A percentile compares a stretch with the other conserved stretches of the same genome.
Conservation (phyloP, 2,329 filamentous ascomycete species). For the Thelonectria rubi region DNA sequence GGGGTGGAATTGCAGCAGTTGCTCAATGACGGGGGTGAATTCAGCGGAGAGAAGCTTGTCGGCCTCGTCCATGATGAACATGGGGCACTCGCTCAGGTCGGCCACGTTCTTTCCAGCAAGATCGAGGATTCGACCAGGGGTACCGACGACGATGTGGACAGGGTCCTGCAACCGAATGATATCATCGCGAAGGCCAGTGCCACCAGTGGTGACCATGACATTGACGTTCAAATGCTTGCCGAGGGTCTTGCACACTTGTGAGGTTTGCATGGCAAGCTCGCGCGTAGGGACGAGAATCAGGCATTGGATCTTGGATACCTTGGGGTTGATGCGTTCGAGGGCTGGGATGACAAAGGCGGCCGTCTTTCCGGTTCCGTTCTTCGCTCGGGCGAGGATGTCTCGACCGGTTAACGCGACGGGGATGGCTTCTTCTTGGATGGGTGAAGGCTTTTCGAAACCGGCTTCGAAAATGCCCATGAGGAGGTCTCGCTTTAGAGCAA, state of each 20-base stretch:
- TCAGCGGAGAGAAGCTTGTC: slow-evolving; percentile 97
- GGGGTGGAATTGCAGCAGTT: slow-evolving; percentile 92
- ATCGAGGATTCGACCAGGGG: slow-evolving; percentile 94
- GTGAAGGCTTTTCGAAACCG: slow-evolving; percentile 97
- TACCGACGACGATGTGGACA: slow-evolving; percentile 97
- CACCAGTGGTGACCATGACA: slow-evolving; percentile 99
- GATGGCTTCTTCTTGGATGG: slow-evolving; percentile 99
- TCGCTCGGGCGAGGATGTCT: slow-evolving; percentile 94
- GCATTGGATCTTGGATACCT: slow-evolving; percentile 94
- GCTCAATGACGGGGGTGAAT: slow-evolving; percentile 97
- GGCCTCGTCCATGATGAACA: slow-evolving; percentile 99
- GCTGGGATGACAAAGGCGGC: slow-evolving; percentile 97
- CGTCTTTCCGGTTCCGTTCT: slow-evolving; percentile 98
- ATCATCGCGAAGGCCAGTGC: slow-evolving; percentile 93
- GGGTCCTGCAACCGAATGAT: slow-evolving; percentile 94
- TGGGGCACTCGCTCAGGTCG: slow-evolving; percentile 93
- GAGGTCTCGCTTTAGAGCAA: slow-evolving; percentile 91
- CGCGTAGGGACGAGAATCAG: slow-evolving; percentile 95
- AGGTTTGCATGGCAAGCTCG: slow-evolving; percentile 97
- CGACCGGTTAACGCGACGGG: slow-evolving; percentile 94
- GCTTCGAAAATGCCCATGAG: slow-evolving; percentile 99
- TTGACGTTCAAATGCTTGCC: slow-evolving; percentile 98
- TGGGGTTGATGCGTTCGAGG: slow-evolving; percentile 95
- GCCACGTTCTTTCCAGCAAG: slow-evolving; percentile 96
- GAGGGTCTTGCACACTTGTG: slow-evolving; percentile 97